Conservation (phyloP, 2,329 filamentous ascomycete species). For the Cercospora sesami region DNA sequence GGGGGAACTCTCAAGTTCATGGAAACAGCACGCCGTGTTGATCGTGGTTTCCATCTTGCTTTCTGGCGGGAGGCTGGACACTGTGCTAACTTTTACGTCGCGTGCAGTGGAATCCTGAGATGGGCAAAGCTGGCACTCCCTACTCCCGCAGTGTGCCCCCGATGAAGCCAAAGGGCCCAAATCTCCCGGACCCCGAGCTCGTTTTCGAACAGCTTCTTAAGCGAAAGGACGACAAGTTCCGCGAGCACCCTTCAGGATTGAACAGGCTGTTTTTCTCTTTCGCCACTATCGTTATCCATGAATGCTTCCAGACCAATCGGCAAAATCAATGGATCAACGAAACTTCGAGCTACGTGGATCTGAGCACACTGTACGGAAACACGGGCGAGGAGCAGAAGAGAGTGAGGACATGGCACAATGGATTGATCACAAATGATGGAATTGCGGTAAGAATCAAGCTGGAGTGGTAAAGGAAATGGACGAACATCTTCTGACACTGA, state of each 20-base stretch:
- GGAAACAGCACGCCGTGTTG: too few species aligned
- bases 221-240: slow-evolving; percentile 43
- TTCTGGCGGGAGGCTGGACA: not conserved
- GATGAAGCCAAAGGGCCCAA: slow-evolving; percentile 52
- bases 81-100: not conserved
- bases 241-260: slow-evolving; percentile 48
- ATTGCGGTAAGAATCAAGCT: slow-evolving; percentile 35
- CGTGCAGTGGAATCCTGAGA: slow-evolving; percentile 42
- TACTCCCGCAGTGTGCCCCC: slow-evolving; percentile 50
- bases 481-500: not conserved
- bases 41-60: too few species aligned
- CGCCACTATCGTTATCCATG: slow-evolving; percentile 52
- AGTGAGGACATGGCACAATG: slow-evolving; percentile 48
- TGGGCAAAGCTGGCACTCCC: slow-evolving; percentile 55
- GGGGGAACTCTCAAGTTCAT: too few species aligned
- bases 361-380: slow-evolving; percentile 51
- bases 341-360: slow-evolving; percentile 51
- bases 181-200: slow-evolving; percentile 51
- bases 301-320: slow-evolving; percentile 49
- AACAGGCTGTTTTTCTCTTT: slow-evolving; percentile 52
- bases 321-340: slow-evolving; percentile 48
- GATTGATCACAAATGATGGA: slow-evolving; percentile 47
- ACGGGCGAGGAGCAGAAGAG: slow-evolving; percentile 45
- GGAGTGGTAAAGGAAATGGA: not conserved
- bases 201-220: slow-evolving; percentile 50